These are phyloP conservation scores for Aspergillus proliferans DNA, from an alignment of 2,329 filamentous ascomycete genomes.

Conservation along the genomic window DNA sequence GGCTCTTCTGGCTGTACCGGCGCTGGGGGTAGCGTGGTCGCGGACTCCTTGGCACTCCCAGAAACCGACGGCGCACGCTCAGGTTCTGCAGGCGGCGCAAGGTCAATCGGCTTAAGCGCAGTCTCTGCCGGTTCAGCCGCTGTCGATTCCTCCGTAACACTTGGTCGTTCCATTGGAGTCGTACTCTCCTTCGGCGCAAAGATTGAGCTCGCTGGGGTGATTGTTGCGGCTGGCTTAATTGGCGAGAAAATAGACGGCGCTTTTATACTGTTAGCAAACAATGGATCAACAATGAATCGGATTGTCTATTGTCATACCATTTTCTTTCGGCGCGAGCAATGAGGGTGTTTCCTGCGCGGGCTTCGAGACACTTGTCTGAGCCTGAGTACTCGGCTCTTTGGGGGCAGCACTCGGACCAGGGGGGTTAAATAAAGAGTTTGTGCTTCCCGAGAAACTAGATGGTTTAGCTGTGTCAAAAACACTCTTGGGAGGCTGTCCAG, in stretches of 20 bases:
- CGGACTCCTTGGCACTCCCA: neutral
- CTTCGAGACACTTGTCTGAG: conserved; percentile 1
- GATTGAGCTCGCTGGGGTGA: neutral
- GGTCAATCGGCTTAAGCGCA: neutral
- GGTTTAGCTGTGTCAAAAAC: conserved; percentile 9
- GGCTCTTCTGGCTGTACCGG: neutral
- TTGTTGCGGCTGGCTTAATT: neutral
- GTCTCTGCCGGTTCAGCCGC: neutral
- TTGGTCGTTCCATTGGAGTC: neutral
- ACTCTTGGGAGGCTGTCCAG: conserved; percentile 10
- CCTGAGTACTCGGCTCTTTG: neutral
- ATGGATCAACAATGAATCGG: neutral
- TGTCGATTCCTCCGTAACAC: neutral
- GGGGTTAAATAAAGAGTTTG: conserved; percentile 8
- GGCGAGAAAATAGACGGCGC: neutral
- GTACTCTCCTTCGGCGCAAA: neutral
- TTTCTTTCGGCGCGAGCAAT: neutral
- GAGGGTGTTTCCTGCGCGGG: neutral
- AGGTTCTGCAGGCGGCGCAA: neutral
- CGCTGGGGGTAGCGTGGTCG: neutral
- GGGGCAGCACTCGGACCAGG: neutral
- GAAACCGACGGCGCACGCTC: neutral
- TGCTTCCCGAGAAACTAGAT: neutral
- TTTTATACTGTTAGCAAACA: neutral
- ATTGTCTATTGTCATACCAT: neutral